Base-by-base conservation (phyloP, 805 yeast genomes). In the Wickerhamomyces mucosus region DNA sequence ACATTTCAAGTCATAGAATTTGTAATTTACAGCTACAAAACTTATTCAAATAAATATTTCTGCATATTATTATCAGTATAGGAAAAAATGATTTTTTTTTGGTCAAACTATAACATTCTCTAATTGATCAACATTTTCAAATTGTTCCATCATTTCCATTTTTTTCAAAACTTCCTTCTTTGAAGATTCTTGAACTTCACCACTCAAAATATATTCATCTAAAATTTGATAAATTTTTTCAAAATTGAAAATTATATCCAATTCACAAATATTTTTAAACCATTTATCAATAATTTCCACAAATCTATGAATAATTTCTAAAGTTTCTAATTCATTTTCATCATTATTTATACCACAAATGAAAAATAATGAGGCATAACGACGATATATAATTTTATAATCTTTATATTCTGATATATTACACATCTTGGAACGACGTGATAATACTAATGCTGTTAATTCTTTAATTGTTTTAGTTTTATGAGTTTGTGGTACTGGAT, bases 211-310 rank as follows among this genome's bases (percentile, higher is more conserved):
- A 43, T 92, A 63, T 54, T 92, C 98, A 55, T 92, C 95, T 41
- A 92, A 62, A 10, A 92, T 79, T 56, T 84, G 82, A 55, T 92
- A 92, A 0, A 97, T 96, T 51, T 83, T 81, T 45, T 82, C 83
- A 59, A 92, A 92, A 50, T 94, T 92, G 69, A 92, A 92, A 30
- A 92, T 92, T 40, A 92, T 92, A 59, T 92, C 98, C 47, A 92
- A 65, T 55, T 92, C 98, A 58, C 96, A 86, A 13, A 92, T 98
- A 50, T 85, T 89, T 10, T 96, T 96, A 52, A 84, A 92, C 37
- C 86, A 75, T 45, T 81, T 79, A 62, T 92, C 98, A 96, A 92
- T 85, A 42, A 84, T 86, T 55, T 92, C 98, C 25, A 92, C 98
- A 53, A 78, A 92, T 38, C 96, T 67, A 54, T 92, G 98, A 31